phyloP scores from a whole-genome alignment of 371 early-diverging fungal genomes.

The Choanephora cucurbitarum region DNA sequence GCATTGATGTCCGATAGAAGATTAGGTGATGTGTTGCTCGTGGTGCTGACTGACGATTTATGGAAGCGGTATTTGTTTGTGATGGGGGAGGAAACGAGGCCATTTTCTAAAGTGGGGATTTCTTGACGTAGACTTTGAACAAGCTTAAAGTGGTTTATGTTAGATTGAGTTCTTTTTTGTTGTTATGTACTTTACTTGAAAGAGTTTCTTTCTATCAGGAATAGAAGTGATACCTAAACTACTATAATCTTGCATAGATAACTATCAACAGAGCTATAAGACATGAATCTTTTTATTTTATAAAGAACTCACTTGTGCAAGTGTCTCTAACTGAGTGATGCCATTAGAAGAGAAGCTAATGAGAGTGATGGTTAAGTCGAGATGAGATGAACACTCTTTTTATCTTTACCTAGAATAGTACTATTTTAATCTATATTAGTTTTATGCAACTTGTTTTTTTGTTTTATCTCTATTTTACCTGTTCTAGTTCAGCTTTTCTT shows the following conservation, averaged over 20 bases:
- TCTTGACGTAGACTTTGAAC: conserved; percentile 46
- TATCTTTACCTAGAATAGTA: conserved; percentile 30
- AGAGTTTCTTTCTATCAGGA: conserved; percentile 73
- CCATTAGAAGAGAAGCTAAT: conserved; percentile 55
- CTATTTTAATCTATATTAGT: conserved; percentile 10
- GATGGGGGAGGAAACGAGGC: conserved; percentile 23
- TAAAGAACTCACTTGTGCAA: conserved; percentile 54
- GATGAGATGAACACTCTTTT: neutral
- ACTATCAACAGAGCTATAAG: conserved; percentile 22
- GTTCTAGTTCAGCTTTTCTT: conserved; percentile 44
- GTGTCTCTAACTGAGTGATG: conserved; percentile 53
- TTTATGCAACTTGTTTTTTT: neutral
- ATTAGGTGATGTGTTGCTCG: neutral
- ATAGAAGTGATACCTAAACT: conserved; percentile 70
- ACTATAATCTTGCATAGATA: conserved; percentile 79
- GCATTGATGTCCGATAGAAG: conserved; percentile 7
- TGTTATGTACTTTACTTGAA: conserved; percentile 37
- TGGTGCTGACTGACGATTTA: conserved; percentile 6
- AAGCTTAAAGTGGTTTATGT: conserved; percentile 37
- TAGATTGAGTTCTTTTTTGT: neutral
- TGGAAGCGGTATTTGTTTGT: conserved; percentile 6
- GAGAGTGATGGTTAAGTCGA: conserved; percentile 1
- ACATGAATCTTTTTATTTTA: neutral
- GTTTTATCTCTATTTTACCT: conserved; percentile 19
- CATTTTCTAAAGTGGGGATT: conserved; percentile 36